These are phyloP conservation scores for Mallotus repandus DNA, from an alignment of 441 rosid species.

Conservation along the genomic window DNA sequence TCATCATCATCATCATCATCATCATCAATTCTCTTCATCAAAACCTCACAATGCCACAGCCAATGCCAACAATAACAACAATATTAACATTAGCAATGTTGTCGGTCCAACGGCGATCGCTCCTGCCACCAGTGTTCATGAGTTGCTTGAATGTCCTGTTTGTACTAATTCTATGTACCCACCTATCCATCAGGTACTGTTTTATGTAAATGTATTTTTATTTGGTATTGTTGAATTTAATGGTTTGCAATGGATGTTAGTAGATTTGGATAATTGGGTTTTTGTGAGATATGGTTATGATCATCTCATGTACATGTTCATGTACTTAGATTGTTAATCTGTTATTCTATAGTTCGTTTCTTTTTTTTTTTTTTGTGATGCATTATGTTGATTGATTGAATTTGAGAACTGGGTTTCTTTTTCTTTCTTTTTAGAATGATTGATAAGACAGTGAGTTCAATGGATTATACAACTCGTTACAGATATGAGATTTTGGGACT, in stretches of 20 bases:
- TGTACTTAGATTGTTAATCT: neutral
- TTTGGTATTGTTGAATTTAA: constrained; percentile 19
- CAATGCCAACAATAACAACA: constrained; percentile 24
- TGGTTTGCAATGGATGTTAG: constrained; percentile 2
- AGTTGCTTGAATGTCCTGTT: constrained; percentile 80
- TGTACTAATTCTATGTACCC: constrained; percentile 89
- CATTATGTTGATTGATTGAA: neutral
- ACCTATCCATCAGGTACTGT: constrained; percentile 73
- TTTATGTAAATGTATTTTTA: neutral
- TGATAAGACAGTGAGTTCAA: neutral
- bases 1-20: constrained; percentile 30
- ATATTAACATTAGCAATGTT: constrained; percentile 31
- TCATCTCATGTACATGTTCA: constrained; percentile 8
- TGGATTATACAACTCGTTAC: neutral
- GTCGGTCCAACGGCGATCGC: constrained; percentile 52
- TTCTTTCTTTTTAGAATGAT: neutral
- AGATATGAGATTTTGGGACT: neutral
- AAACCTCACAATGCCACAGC: constrained; percentile 39
- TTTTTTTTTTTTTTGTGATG: neutral
- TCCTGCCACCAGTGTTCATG: constrained; percentile 78
- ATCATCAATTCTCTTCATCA: constrained; percentile 49
- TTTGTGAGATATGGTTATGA: neutral
- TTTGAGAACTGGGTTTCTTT: neutral
- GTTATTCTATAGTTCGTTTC: neutral
- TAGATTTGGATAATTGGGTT: constrained; percentile 19